Conservation (phyloP, 2,329 filamentous ascomycete genomes). For the Sordariomycetes sp. region DNA sequence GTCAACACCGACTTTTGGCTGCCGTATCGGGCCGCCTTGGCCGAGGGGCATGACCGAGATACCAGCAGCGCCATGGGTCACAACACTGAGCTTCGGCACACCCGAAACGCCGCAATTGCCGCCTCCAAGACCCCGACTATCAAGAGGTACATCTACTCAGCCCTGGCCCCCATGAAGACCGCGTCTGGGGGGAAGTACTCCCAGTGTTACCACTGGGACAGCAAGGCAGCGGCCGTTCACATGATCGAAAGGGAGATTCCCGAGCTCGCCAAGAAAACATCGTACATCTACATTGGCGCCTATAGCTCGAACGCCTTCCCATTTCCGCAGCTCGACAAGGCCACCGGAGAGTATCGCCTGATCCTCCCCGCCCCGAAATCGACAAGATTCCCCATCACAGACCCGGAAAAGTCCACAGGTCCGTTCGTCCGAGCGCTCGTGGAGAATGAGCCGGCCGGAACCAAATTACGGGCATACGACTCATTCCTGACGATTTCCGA, state of each 20-base stretch:
- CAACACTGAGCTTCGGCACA: constrained; percentile 33
- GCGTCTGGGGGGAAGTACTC: constrained; percentile 28
- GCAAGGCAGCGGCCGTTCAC: constrained; percentile 33
- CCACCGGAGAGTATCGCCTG: constrained; percentile 16
- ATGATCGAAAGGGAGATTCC: constrained; percentile 27
- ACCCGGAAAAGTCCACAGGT: constrained; percentile 22
- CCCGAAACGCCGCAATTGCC: constrained; percentile 39
- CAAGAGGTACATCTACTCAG: constrained; percentile 36
- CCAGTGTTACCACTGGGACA: constrained; percentile 39
- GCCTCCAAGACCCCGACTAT: constrained; percentile 23
- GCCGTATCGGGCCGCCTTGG: constrained; percentile 28
- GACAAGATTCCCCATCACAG: constrained; percentile 23
- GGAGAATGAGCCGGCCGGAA: constrained; percentile 21
- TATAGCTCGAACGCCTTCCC: constrained; percentile 33
- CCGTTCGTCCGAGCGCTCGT: constrained; percentile 28
- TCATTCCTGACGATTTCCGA: constrained; percentile 19
- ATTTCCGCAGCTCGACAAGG: constrained; percentile 18
- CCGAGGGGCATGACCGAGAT: constrained; percentile 21
- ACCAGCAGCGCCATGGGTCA: constrained; percentile 28
- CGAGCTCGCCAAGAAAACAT: constrained; percentile 25
- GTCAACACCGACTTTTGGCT: constrained; percentile 43
- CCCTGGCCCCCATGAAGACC: constrained; percentile 30
- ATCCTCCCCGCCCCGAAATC: constrained; percentile 13
- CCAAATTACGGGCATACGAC: constrained; percentile 30
- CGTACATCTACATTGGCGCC: constrained; percentile 17